phyloP scores from a whole-genome alignment of 257 asterid genomes.

The Ocimum tenuiflorum region DNA sequence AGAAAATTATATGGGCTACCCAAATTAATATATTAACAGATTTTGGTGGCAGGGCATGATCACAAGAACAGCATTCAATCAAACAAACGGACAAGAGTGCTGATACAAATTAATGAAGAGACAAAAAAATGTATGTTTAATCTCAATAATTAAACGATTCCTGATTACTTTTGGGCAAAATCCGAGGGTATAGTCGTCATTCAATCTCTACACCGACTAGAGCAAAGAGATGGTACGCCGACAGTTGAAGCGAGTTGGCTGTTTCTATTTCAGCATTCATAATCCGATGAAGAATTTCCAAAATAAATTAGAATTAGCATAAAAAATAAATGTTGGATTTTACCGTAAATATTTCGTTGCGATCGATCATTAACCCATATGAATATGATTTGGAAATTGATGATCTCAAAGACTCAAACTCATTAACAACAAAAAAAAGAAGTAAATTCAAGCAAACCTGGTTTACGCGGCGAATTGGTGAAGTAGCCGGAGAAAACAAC shows the following conservation, averaged over 20 bases:
- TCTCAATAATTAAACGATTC: not conserved
- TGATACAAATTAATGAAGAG: slow-evolving; percentile 10
- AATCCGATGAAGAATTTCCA: not conserved
- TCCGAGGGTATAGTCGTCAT: slow-evolving; percentile 30
- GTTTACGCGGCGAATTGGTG: slow-evolving; percentile 37
- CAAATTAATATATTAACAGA: slow-evolving; percentile 22
- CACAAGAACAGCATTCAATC: slow-evolving; percentile 14
- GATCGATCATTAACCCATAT: no score
- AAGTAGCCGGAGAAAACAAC: slow-evolving; percentile 49
- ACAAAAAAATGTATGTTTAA: slow-evolving; percentile 8
- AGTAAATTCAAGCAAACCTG: slow-evolving; percentile 38
- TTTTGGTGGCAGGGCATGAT: slow-evolving; percentile 40
- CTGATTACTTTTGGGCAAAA: not conserved
- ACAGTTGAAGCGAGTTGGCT: slow-evolving; percentile 15
- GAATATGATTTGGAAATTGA: no score
- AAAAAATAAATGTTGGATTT: no score
- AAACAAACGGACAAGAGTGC: slow-evolving; percentile 14
- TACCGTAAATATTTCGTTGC: no score
- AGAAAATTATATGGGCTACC: slow-evolving; percentile 24
- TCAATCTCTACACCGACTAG: no score
- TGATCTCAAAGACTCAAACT: no score
- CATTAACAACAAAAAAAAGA: not conserved
- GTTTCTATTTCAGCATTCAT: no score
- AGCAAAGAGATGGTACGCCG: slow-evolving; percentile 37
- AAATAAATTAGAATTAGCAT: not conserved